Evolutionary conservation across 352 stramenopile species (phyloP), one percentile per base, ranked within the genome.

Genomic region (Phytopythium chamaehyphon): DNA sequence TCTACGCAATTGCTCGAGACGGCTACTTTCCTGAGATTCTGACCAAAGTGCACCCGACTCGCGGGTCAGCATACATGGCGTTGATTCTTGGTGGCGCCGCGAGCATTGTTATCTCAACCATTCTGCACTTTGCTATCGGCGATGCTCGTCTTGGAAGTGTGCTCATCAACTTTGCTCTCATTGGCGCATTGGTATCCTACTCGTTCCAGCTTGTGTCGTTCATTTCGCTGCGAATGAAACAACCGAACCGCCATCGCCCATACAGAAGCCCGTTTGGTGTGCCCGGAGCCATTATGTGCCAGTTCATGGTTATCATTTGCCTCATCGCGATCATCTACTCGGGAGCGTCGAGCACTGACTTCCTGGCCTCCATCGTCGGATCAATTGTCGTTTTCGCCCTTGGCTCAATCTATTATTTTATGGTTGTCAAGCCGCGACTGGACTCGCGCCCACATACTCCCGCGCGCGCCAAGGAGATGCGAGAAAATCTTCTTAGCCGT

Each of bases 321-420:
- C 53, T 89, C 22, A 68, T 64, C 40, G 68, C 71, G n/a, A 87
- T 87, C 61, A 64, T 89, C 37, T 85, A 89, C 61, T 83, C 56
- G 42, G 73, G 78, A 24, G 62, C 60, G 21, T 78, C 72, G 15
- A 68, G 69, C 56, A 58, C 59, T 45, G 75, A 89, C 47, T 87
- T 89, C 51, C 52, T 81, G 11, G 74, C 73, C 12, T 78, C 77
- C 31, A 62, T 89, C 51, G 64, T 83, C 37, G 69, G 66, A 28
- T 62, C 70, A 1, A 53, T 68, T 26, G 53, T 76, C 52, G 64
- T 83, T 49, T 86, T 86, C 48, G 62, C 46, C 12, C 47, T 75
- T 6, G 77, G 70, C 16, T 69, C 62, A 11, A 52, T 62, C 14
- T 84, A 82, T 50, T 82, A 66, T 55, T 73, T 66, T 50, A 58